Evolutionary conservation across 164 flowering plant genomes (phyloP), one percentile per base, ranked within the genome.

Genomic region (Akebia trifoliata): DNA sequence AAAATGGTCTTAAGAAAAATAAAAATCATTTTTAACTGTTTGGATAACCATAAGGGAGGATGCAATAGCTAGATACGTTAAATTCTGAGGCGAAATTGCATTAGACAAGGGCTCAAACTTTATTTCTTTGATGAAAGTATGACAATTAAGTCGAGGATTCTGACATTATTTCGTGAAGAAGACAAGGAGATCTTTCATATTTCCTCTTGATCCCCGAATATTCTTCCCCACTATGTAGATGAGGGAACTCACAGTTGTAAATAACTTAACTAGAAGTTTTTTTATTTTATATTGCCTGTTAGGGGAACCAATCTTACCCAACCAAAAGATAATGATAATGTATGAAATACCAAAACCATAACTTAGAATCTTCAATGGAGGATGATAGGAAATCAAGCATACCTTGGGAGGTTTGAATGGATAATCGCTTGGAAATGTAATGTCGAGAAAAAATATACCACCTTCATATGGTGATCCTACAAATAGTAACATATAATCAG

Each of bases 341-440:
- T 36, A 26, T 35, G 14, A 37, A 43, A 2, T 43, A 3, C 4
- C 21, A 42, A 30, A 43, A 56, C 36, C 3, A 17, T 56, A 6
- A 18, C 1, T 29, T 29, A 42, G 49, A 40, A 30, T 30, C 28
- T 30, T 12, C 1, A 30, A 30, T n/a, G 2, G 38, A 56, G 43
- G 60, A 14, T 14, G 46, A 17, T 20, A 29, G 44, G 45, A 47
- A 37, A n/a, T 22, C 29, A 24, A 10, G 54, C 59, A 57, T 73
- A 92, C 96, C 93, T 81, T 72, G 21, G 99, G 99, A 63, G 97
- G 96, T 50, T 85, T 83, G 76, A 87, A 90, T 4, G 97, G 99
- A 72, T 94, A 94, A 61, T 94, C 97, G 59, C 32, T 39, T 6
- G 97, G 96, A 62, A 94, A 90, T 15, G 70, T 73, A 58, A 90